These are phyloP conservation scores for Mrakia blollopis DNA, from an alignment of 768 basidiomycete species.

Conservation along the genomic window DNA sequence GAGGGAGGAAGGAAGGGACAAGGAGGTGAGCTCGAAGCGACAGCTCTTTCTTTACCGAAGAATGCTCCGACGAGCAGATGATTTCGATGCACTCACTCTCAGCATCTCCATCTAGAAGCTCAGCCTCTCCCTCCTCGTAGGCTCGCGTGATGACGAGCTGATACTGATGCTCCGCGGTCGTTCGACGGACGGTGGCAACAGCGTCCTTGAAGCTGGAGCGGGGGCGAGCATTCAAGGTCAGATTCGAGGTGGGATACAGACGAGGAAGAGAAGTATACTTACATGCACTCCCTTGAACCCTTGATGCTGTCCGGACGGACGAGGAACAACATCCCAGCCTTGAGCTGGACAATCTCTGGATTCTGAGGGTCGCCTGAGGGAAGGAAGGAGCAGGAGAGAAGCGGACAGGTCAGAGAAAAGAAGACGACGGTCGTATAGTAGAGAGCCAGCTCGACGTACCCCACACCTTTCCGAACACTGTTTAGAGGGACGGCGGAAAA, in stretches of 20 bases:
- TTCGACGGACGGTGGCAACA: slow-evolving; percentile 83
- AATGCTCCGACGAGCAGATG: slow-evolving; percentile 26
- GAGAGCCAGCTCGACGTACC: slow-evolving; percentile 55
- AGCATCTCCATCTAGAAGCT: slow-evolving; percentile 81
- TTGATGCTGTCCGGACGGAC: slow-evolving; percentile 86
- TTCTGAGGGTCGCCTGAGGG: slow-evolving; percentile 84
- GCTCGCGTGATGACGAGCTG: slow-evolving; percentile 94
- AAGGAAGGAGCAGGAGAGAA: background rate
- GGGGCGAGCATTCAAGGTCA: background rate
- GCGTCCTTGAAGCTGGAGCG: slow-evolving; percentile 80
- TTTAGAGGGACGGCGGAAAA: no score
- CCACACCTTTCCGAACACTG: slow-evolving; percentile 91
- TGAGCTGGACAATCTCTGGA: slow-evolving; percentile 89
- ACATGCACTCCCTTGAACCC: slow-evolving; percentile 96
- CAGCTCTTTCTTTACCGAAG: background rate
- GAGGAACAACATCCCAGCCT: slow-evolving; percentile 83
- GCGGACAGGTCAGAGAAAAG: background rate
- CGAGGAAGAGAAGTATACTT: slow-evolving; percentile 42
- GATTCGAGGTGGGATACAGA: background rate
- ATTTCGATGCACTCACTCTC: slow-evolving; percentile 41
- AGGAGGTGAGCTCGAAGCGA: background rate
- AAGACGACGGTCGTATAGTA: no score
- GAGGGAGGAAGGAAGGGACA: background rate
- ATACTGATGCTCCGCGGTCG: slow-evolving; percentile 62
- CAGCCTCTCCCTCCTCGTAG: slow-evolving; percentile 94